A percentile compares a stretch with the other conserved stretches of the same genome.
phyloP scores from a whole-genome alignment of 2,329 filamentous ascomycete species.

The Trichoderma asperellum region DNA sequence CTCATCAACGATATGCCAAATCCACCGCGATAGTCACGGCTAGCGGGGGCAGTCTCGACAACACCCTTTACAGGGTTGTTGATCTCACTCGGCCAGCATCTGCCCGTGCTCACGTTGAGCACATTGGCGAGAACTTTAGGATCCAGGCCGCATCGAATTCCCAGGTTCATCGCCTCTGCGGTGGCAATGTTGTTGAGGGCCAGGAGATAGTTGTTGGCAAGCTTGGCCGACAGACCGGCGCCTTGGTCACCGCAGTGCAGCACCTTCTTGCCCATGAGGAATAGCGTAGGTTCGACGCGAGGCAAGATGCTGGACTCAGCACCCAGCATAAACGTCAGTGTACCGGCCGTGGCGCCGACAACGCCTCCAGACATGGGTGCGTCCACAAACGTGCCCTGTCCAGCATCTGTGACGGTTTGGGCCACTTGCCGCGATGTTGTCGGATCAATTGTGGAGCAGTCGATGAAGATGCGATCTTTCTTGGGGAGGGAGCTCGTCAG shows the following conservation, averaged over 20 bases:
- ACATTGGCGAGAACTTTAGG: slow-evolving; percentile 73
- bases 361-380: slow-evolving; percentile 97
- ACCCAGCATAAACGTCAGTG: slow-evolving; percentile 95
- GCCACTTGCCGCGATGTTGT: slow-evolving; percentile 80
- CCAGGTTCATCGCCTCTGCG: slow-evolving; percentile 68
- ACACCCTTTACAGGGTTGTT: slow-evolving; percentile 95
- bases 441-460: slow-evolving; percentile 95
- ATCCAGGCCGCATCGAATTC: slow-evolving; percentile 64
- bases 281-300: slow-evolving; percentile 69
- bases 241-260: slow-evolving; percentile 86
- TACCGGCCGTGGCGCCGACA: slow-evolving; percentile 84
- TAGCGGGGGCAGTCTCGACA: slow-evolving; percentile 73
- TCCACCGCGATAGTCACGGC: slow-evolving; percentile 74
- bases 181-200: slow-evolving; percentile 86
- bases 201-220: slow-evolving; percentile 96
- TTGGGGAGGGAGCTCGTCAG: slow-evolving; percentile 58
- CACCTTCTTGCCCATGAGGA: slow-evolving; percentile 83
- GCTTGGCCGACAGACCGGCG: slow-evolving; percentile 84
- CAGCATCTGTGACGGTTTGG: slow-evolving; percentile 63
- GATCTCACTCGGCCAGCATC: slow-evolving; percentile 92
- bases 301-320: slow-evolving; percentile 63
- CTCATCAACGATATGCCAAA: slow-evolving; percentile 80
- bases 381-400: slow-evolving; percentile 81
- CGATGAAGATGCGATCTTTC: slow-evolving; percentile 80
- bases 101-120: slow-evolving; percentile 92